Conservation (phyloP, 306 rosid species). For the Cicer judaicum region DNA sequence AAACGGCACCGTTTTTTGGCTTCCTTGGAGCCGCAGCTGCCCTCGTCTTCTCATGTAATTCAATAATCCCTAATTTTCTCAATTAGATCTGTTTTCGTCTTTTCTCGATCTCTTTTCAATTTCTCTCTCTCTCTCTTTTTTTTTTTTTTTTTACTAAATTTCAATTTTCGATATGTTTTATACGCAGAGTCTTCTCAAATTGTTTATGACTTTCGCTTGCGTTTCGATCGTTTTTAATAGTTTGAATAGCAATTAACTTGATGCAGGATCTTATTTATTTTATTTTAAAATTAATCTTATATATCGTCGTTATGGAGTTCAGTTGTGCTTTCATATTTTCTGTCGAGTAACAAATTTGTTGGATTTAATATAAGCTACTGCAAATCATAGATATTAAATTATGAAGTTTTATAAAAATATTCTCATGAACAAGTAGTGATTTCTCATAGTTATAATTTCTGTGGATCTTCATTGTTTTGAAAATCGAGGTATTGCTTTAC, state of each 20-base stretch:
- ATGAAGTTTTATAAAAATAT: not conserved
- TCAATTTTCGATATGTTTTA: not conserved
- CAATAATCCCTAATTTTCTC: conserved; percentile 24
- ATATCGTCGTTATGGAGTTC: conserved; percentile 4
- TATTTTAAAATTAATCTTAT: not conserved
- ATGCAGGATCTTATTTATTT: not conserved
- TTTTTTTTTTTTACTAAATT: not conserved
- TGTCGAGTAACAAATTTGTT: not conserved
- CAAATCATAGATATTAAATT: too few relatives aligned
- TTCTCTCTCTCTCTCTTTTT: too few relatives aligned
- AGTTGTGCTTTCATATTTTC: conserved; percentile 26
- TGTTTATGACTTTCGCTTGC: not conserved
- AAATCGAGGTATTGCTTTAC: not conserved
- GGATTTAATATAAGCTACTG: not conserved
- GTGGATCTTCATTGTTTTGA: conserved; percentile 22
- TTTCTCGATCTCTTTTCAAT: not conserved
- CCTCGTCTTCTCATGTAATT: conserved; percentile 79
- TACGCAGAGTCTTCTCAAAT: not conserved
- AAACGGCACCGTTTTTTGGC: conserved; percentile 90
- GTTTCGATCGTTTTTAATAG: not conserved
- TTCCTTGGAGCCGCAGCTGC: conserved; percentile 95
- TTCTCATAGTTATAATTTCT: not conserved
- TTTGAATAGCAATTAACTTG: not conserved
- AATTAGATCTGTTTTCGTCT: conserved; percentile 40
- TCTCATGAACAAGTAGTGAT: not conserved